Evolutionary conservation across 768 basidiomycete genomes (phyloP).

Genomic region (Phaeotremella fagi): DNA sequence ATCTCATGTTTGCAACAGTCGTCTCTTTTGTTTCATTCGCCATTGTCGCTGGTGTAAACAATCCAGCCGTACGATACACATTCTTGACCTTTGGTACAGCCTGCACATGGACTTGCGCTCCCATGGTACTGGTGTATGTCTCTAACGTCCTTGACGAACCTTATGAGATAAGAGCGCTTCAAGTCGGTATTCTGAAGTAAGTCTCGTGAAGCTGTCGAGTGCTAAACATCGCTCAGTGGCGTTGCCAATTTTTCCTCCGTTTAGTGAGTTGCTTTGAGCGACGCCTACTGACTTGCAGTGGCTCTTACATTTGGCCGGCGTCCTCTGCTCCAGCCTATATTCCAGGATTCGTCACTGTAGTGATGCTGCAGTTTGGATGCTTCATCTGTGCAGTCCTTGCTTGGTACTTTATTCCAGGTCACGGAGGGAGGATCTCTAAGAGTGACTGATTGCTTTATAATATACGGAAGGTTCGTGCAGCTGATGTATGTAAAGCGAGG

Average conservation of each 20-base stretch:
- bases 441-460: too few species aligned
- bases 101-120: slow-evolving; percentile 29
- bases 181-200: slow-evolving; percentile 32
- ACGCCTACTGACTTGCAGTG: slow-evolving; percentile 8
- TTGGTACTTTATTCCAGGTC: slow-evolving; percentile 1
- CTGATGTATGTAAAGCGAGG: too few species aligned
- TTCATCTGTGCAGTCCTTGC: slow-evolving; percentile 5
- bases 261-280: background rate
- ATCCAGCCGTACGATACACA: slow-evolving; percentile 32
- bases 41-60: slow-evolving; percentile 26
- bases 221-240: background rate
- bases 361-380: slow-evolving; percentile 12
- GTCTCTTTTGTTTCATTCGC: slow-evolving; percentile 32
- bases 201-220: background rate
- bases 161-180: slow-evolving; percentile 30
- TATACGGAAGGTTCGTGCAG: too few species aligned
- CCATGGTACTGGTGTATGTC: slow-evolving; percentile 31
- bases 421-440: background rate
- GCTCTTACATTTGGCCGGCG: slow-evolving; percentile 27
- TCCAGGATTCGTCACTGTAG: slow-evolving; percentile 20
- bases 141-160: slow-evolving; percentile 33
- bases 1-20: slow-evolving; percentile 18
- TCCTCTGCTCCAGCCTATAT: slow-evolving; percentile 18
- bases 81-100: slow-evolving; percentile 38
- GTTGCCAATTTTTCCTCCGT: slow-evolving; percentile 13